Percentiles rank a stretch among this genome's conserved stretches.
Conservation (phyloP, 371 early-diverging fungal genomes). For the Capillidium heterosporum region DNA sequence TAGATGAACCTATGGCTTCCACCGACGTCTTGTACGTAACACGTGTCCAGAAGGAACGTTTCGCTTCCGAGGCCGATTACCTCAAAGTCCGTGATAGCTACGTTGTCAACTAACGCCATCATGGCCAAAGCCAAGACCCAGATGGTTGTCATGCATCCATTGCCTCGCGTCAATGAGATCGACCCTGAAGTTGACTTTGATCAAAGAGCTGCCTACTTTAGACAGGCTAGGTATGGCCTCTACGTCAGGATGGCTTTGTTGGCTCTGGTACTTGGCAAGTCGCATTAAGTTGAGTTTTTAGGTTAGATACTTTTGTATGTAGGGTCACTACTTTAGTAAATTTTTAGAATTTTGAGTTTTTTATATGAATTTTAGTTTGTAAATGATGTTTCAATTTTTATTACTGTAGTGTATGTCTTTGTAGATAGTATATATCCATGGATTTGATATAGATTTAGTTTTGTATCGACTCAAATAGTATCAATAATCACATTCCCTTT, state of each 20-base stretch:
- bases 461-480: no score
- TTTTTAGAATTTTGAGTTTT: no score
- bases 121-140: constrained; percentile 74
- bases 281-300: no score
- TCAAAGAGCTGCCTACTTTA: constrained; percentile 91
- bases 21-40: constrained; percentile 97
- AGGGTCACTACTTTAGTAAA: no score
- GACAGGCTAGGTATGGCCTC: constrained; percentile 93
- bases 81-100: constrained; percentile 53
- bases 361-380: no score
- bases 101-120: constrained; percentile 67
- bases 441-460: no score
- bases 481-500: no score
- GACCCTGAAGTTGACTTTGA: constrained; percentile 93
- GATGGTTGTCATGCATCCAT: constrained; percentile 96
- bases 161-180: constrained; percentile 90
- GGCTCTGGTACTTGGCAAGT: constrained; percentile 38
- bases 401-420: no score
- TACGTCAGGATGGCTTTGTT: constrained; percentile 94
- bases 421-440: no score
- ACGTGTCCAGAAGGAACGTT: constrained; percentile 91
- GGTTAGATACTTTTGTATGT: no score
- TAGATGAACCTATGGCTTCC: constrained; percentile 57
- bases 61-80: constrained; percentile 60
- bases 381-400: no score